These are phyloP conservation scores for Vitis hybrid DNA, from an alignment of 177 flowering plant genomes.

Conservation along the genomic window DNA sequence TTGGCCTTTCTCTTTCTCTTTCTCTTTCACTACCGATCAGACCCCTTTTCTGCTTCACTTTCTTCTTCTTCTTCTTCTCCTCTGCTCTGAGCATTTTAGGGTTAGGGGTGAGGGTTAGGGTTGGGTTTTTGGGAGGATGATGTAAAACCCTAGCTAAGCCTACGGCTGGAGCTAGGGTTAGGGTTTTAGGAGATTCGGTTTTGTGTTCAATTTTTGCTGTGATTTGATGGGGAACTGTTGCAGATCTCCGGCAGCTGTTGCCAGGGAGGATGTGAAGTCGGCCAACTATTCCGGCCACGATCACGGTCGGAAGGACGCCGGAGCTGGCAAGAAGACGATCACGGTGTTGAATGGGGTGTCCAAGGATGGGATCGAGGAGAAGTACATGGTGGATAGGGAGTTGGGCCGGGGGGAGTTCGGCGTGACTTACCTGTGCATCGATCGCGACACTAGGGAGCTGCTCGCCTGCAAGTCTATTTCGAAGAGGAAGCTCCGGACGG, in stretches of 20 bases:
- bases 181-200: conserved; percentile 17
- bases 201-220: conserved; percentile 1
- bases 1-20: not conserved
- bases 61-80: not conserved
- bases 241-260: conserved; percentile 81
- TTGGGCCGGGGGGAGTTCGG: conserved; percentile 79
- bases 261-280: conserved; percentile 71
- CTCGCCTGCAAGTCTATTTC: conserved; percentile 75
- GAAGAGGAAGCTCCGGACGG: conserved; percentile 71
- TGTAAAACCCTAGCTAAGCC: conserved; percentile 29
- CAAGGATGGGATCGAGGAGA: conserved; percentile 63
- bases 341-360: conserved; percentile 41
- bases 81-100: not conserved
- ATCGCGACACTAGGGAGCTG: conserved; percentile 43
- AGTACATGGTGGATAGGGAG: conserved; percentile 63
- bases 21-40: not conserved
- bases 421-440: conserved; percentile 65
- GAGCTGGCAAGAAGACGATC: conserved; percentile 34
- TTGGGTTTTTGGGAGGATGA: conserved; percentile 11
- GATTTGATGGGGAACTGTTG: conserved; percentile 73
- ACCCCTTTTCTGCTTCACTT: not conserved
- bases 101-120: conserved; percentile 1
- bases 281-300: conserved; percentile 42
- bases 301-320: conserved; percentile 39
- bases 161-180: conserved; percentile 1